Evolutionary conservation across 495 filamentous ascomycete genomes (phyloP).

Genomic region (Penicillium argentinense): DNA sequence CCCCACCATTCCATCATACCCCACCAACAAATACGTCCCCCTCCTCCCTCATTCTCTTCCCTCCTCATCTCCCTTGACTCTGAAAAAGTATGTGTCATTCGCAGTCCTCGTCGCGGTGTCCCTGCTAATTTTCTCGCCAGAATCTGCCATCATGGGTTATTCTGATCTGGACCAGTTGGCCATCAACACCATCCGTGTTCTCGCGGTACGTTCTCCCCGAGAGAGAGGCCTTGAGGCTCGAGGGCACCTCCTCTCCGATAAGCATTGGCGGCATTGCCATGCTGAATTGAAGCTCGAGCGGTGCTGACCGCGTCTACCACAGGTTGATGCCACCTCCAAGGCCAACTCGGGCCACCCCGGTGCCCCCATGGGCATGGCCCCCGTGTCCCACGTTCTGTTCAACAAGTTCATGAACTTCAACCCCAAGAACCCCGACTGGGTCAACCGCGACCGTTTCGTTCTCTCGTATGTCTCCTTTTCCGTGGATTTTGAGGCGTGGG

Average conservation of each 20-base stretch:
- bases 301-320: constrained; percentile 37
- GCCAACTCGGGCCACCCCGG: constrained; percentile 98
- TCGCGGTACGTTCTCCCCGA: constrained; percentile 66
- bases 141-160: constrained; percentile 79
- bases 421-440: constrained; percentile 96
- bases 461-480: constrained; percentile 81
- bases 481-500: neutral
- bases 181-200: constrained; percentile 95
- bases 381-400: constrained; percentile 94
- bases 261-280: neutral
- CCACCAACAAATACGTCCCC: constrained; percentile 38
- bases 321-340: constrained; percentile 96
- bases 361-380: constrained; percentile 99
- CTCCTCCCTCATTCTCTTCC: constrained; percentile 22
- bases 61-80: constrained; percentile 19
- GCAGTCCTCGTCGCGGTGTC: neutral
- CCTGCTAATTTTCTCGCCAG: constrained; percentile 15
- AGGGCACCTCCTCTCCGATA: constrained; percentile 1
- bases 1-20: constrained; percentile 38
- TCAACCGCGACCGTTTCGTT: constrained; percentile 97
- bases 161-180: constrained; percentile 80
- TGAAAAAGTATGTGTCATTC: constrained; percentile 13
- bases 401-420: constrained; percentile 99
- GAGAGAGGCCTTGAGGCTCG: too few species aligned
- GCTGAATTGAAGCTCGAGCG: constrained; percentile 14